These are phyloP conservation scores for Noccaea bulbosa DNA, from an alignment of 345 rosid genomes.

Conservation along the genomic window DNA sequence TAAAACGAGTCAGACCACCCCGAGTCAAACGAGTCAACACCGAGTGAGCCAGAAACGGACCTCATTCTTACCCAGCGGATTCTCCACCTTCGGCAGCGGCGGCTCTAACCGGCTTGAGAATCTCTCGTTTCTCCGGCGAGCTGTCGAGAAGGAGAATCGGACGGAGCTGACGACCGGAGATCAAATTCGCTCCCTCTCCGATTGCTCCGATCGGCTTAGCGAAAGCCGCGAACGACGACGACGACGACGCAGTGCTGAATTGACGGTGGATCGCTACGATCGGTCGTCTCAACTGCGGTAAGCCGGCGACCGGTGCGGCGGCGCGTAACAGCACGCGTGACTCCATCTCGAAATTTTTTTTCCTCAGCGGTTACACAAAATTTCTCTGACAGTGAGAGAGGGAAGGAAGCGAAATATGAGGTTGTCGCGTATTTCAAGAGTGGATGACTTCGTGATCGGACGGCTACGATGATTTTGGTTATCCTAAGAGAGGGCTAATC, in stretches of 20 bases:
- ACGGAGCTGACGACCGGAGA: slow-evolving; percentile 87
- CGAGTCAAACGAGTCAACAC: slow-evolving; percentile 49
- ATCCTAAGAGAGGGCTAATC: background rate
- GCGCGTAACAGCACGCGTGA: slow-evolving; percentile 83
- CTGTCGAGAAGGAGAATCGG: slow-evolving; percentile 66
- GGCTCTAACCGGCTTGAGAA: slow-evolving; percentile 57
- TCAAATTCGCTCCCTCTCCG: slow-evolving; percentile 74
- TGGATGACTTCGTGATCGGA: slow-evolving; percentile 7
- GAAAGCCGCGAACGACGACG: slow-evolving; percentile 24
- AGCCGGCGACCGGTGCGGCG: slow-evolving; percentile 47
- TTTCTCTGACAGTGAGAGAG: slow-evolving; percentile 31
- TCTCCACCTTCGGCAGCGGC: slow-evolving; percentile 83
- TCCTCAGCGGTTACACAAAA: background rate
- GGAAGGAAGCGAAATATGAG: slow-evolving; percentile 15
- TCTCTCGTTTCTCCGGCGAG: slow-evolving; percentile 46
- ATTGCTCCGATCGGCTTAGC: slow-evolving; percentile 57
- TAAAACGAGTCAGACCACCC: slow-evolving; percentile 45
- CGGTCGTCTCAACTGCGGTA: slow-evolving; percentile 53
- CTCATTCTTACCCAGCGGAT: slow-evolving; percentile 98
- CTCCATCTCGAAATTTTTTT: slow-evolving; percentile 55
- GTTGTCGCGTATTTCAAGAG: slow-evolving; percentile 40
- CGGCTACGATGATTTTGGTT: slow-evolving; percentile 33
- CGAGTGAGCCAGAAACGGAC: slow-evolving; percentile 52
- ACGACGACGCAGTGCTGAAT: slow-evolving; percentile 31
- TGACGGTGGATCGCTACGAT: slow-evolving; percentile 33